Percentiles rank a stretch among this genome's conserved stretches.
Evolutionary conservation across 1,284 basidiomycete species (phyloP).

Genomic region (Trametes hirsuta): DNA sequence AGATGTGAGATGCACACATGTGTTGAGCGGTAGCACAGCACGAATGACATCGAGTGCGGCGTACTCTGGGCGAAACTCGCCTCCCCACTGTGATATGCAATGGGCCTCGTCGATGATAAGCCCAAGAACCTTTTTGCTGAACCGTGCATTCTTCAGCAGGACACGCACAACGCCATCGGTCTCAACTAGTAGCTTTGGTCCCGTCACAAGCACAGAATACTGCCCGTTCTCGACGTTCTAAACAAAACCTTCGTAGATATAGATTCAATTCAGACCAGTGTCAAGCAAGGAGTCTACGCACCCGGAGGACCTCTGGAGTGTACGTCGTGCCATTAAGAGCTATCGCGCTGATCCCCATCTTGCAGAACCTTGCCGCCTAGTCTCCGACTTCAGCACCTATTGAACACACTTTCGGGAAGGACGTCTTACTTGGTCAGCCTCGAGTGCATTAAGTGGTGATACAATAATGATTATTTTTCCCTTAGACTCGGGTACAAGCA

Average conservation of each 20-base stretch:
- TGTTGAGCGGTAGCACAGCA: not conserved
- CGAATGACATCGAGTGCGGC: not conserved
- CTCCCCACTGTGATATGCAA: slow-evolving; percentile 6
- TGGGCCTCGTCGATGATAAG: slow-evolving; percentile 4
- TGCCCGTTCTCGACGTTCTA: not conserved
- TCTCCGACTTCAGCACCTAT: not conserved
- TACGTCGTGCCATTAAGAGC: slow-evolving; percentile 40
- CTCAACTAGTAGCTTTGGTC: not conserved
- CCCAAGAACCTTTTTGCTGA: not conserved
- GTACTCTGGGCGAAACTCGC: slow-evolving; percentile 1
- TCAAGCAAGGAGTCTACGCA: too few relatives aligned
- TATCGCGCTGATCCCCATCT: slow-evolving; percentile 31
- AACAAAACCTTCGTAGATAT: slow-evolving; percentile 19
- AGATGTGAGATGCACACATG: not conserved
- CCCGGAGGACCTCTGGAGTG: slow-evolving; percentile 13
- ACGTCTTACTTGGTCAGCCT: slow-evolving; percentile 2
- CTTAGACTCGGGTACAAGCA: slow-evolving; percentile 25
- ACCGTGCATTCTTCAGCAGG: not conserved
- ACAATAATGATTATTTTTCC: slow-evolving; percentile 13
- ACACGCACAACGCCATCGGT: not conserved
- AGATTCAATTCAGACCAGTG: too few relatives aligned
- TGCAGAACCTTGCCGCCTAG: slow-evolving; percentile 30
- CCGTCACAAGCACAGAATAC: not conserved
- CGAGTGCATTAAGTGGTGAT: slow-evolving; percentile 7
- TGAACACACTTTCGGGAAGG: too few relatives aligned